Evolutionary conservation across 2,329 filamentous ascomycete species (phyloP).

Genomic region (Fusarium austroafricanum): DNA sequence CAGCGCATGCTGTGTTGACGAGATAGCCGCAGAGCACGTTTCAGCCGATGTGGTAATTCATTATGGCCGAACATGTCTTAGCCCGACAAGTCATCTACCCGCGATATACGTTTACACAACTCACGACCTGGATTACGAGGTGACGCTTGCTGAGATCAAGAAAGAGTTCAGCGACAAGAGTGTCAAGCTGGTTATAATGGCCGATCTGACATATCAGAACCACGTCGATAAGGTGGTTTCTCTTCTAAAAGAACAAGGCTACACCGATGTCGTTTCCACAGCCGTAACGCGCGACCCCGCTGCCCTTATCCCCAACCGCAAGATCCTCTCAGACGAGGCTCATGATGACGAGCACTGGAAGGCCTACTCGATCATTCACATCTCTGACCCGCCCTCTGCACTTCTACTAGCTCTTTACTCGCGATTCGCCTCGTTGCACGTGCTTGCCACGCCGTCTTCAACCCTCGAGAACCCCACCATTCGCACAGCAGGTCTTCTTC

Average conservation of each 20-base stretch:
- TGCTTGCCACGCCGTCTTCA: conserved; percentile 75
- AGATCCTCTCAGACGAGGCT: conserved; percentile 62
- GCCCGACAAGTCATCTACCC: conserved; percentile 85
- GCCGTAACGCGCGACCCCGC: conserved; percentile 81
- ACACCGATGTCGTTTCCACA: conserved; percentile 75
- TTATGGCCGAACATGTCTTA: conserved; percentile 92
- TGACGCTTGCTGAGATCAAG: conserved; percentile 70
- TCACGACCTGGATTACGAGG: conserved; percentile 72
- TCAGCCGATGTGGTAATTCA: conserved; percentile 92
- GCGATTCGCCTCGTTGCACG: conserved; percentile 80
- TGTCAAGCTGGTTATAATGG: conserved; percentile 80
- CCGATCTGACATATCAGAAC: conserved; percentile 86
- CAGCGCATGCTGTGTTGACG: conserved; percentile 96
- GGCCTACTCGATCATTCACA: conserved; percentile 83
- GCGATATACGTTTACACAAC: conserved; percentile 92
- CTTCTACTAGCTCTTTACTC: conserved; percentile 89
- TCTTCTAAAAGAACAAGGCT: conserved; percentile 71
- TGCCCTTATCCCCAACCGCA: conserved; percentile 86
- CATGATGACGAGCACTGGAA: conserved; percentile 62
- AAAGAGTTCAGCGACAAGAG: conserved; percentile 73
- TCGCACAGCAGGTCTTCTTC: conserved; percentile 69
- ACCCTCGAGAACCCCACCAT: conserved; percentile 59
- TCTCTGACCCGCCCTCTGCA: conserved; percentile 82
- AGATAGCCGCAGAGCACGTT: conserved; percentile 94
- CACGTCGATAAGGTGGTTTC: conserved; percentile 72